phyloP scores from a whole-genome alignment of 805 yeast species.

The Yarrowia phangngaensis region DNA sequence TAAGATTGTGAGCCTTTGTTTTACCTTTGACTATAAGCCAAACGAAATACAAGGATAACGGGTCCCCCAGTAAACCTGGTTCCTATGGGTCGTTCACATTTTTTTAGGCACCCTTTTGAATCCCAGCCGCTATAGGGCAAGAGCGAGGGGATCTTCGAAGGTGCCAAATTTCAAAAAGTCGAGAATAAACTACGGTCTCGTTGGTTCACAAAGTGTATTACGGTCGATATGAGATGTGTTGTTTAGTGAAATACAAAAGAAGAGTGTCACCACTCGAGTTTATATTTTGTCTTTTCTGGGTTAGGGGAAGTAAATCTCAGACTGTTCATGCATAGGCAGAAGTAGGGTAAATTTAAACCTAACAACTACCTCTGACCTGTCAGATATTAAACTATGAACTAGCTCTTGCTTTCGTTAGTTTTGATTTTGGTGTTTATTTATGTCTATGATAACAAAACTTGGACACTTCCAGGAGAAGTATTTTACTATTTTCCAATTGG shows the following conservation, averaged over 20 bases:
- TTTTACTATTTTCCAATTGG: too few species aligned
- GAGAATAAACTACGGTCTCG: conserved; percentile 26
- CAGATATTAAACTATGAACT: neutral
- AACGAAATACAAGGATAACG: conserved; percentile 23
- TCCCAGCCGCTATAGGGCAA: conserved; percentile 28
- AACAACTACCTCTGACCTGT: neutral
- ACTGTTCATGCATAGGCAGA: conserved; percentile 1
- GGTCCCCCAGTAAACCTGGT: conserved; percentile 25
- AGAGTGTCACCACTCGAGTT: neutral
- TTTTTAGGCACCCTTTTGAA: conserved; percentile 32
- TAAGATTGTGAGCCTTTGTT: conserved; percentile 14
- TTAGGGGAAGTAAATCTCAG: conserved; percentile 20
- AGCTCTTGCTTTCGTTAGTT: too few species aligned
- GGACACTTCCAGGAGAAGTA: too few species aligned
- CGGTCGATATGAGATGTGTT: conserved; percentile 7
- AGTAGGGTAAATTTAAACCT: conserved; percentile 9
- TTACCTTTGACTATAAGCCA: conserved; percentile 20
- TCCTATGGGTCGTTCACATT: conserved; percentile 25
- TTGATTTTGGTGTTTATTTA: too few species aligned
- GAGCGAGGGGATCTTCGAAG: conserved; percentile 32
- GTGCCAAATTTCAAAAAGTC: conserved; percentile 9
- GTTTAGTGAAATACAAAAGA: neutral
- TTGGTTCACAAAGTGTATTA: conserved; percentile 24
- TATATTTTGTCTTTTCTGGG: conserved; percentile 16
- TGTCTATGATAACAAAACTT: too few species aligned